These are phyloP conservation scores for Aeminium ludgeri DNA, from an alignment of 495 filamentous ascomycete genomes.

Conservation along the genomic window DNA sequence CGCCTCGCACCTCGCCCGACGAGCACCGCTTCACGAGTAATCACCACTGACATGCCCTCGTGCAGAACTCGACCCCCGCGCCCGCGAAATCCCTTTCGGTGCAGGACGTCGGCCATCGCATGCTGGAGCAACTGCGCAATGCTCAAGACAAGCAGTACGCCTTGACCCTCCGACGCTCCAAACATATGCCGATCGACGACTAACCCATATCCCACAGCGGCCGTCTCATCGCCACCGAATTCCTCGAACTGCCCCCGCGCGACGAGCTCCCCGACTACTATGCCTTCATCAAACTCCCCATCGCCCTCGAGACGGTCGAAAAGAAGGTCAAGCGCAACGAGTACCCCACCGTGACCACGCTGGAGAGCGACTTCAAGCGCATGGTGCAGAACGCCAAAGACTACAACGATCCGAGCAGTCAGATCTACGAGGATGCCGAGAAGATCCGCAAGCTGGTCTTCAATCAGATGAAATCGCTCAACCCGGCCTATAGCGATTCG, in stretches of 20 bases:
- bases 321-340: slow-evolving; percentile 45
- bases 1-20: not conserved
- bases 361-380: slow-evolving; percentile 62
- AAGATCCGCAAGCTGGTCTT: slow-evolving; percentile 56
- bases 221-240: slow-evolving; percentile 51
- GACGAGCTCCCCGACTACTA: slow-evolving; percentile 57
- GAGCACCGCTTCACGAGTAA: not conserved
- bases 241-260: slow-evolving; percentile 48
- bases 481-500: slow-evolving; percentile 49
- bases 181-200: not conserved
- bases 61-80: slow-evolving; percentile 11
- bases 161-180: not conserved
- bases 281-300: slow-evolving; percentile 49
- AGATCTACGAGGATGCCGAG: slow-evolving; percentile 57
- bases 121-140: slow-evolving; percentile 46
- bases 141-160: slow-evolving; percentile 57
- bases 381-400: slow-evolving; percentile 62
- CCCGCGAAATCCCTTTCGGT: slow-evolving; percentile 10
- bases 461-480: slow-evolving; percentile 58
- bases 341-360: slow-evolving; percentile 42
- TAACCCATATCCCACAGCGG: slow-evolving; percentile 30
- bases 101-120: slow-evolving; percentile 45
- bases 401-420: slow-evolving; percentile 46
- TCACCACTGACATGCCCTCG: slow-evolving; percentile 3
- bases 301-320: slow-evolving; percentile 60